These are phyloP conservation scores for Comarum palustre DNA, from an alignment of 306 rosid species.

Conservation along the genomic window DNA sequence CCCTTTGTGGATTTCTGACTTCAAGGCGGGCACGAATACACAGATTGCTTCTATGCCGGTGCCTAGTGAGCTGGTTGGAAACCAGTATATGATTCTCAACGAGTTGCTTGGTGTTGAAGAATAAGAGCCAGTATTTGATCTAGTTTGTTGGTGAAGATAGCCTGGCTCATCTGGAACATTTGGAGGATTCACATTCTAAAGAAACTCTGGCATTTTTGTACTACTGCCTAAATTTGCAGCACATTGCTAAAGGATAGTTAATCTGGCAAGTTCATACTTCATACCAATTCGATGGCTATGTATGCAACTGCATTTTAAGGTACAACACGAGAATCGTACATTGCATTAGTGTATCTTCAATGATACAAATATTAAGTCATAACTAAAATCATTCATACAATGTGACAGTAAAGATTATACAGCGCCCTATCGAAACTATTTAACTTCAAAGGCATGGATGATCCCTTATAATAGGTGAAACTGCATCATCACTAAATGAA, in stretches of 20 bases:
- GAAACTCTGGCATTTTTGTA: not conserved
- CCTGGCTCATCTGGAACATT: not conserved
- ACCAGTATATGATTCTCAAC: not conserved
- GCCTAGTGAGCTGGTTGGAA: conserved; percentile 1
- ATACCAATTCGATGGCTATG: not conserved
- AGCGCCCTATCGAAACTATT: not conserved
- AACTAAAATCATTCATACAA: not conserved
- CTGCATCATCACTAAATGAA: not conserved
- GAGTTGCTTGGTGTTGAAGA: not conserved
- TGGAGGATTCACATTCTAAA: not conserved
- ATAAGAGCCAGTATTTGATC: not conserved
- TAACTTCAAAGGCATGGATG: not conserved
- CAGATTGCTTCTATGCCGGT: not conserved
- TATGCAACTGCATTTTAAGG: not conserved
- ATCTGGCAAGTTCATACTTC: not conserved
- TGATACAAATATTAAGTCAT: not conserved
- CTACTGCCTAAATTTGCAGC: not conserved
- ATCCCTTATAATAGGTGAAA: not conserved
- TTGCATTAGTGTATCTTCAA: not conserved
- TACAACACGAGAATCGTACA: not conserved
- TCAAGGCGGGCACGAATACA: not conserved
- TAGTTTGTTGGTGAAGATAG: not conserved
- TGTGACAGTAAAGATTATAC: not conserved
- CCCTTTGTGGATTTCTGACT: not conserved
- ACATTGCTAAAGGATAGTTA: not conserved